phyloP scores from a whole-genome alignment of 306 rosid species.

The Alnus glutinosa region DNA sequence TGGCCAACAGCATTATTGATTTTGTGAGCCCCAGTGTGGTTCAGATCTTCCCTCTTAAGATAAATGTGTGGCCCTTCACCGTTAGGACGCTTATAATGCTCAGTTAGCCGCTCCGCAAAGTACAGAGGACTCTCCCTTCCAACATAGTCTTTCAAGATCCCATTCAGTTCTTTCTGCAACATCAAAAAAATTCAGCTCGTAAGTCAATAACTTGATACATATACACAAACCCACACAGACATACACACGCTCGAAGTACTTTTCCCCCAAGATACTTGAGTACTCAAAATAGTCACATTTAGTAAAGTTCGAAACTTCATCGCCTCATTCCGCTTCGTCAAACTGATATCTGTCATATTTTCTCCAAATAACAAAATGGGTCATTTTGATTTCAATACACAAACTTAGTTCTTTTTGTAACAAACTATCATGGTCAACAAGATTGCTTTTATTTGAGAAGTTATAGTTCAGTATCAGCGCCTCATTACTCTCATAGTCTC shows the following conservation, averaged over 20 bases:
- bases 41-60: slow-evolving; percentile 97
- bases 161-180: slow-evolving; percentile 72
- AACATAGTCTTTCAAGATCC: slow-evolving; percentile 83
- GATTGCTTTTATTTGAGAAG: neutral
- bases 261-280: neutral
- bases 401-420: neutral
- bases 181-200: slow-evolving; percentile 21
- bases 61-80: slow-evolving; percentile 90
- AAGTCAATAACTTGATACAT: slow-evolving; percentile 17
- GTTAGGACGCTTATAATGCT: slow-evolving; percentile 70
- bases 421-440: neutral
- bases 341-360: neutral
- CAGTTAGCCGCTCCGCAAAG: slow-evolving; percentile 92
- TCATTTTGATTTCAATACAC: neutral
- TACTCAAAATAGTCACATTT: neutral
- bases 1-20: slow-evolving; percentile 95
- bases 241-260: neutral
- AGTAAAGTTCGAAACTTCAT: neutral
- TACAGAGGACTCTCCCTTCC: slow-evolving; percentile 96
- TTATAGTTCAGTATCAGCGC: neutral
- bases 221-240: neutral
- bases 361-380: neutral
- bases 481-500: neutral
- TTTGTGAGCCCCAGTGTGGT: slow-evolving; percentile 98
- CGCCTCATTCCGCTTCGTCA: neutral